Evolutionary conservation across 768 basidiomycete genomes (phyloP), one percentile per base, ranked within the genome.

Genomic region (Hygrophoropsis aurantiaca): DNA sequence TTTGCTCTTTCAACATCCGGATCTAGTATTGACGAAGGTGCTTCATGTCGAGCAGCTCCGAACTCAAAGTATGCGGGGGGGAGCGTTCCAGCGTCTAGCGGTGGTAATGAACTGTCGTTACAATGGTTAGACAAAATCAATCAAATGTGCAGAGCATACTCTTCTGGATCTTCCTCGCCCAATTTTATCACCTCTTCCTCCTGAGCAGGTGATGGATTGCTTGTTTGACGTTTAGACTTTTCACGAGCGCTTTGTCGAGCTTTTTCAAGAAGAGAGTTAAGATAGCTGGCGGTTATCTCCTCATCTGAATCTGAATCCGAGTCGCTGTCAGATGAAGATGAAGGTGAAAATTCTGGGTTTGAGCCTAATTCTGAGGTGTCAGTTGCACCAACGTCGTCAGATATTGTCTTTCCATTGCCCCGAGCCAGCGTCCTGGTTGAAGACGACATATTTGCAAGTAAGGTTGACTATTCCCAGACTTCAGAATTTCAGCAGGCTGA

Each of bases 31-130:
- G 63, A 66, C 4, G 70, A 74, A 5, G 78, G 74, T 3, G 72
- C 71, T 5, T 74, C 72, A 41, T 67, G 66, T 26, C 68, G 69
- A 20, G 64, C 64, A 44, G 70, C 60, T 18, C 73, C 74, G 39
- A 84, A 68, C 27, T 72, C 73, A 46, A 92, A 80, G 62, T 90
- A 90, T 4, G 82, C 73, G 13, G 67, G 61, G 6, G 87, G 86
- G 10, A 88, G 75, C 11, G 61, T 58, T 38, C 85, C 84, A 41
- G 87, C 81, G 58, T 90, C 70, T n/a, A 90, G 67, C 9, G 65
- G 60, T 3, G 89, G 88, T 38, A 90, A 59, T 19, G 74, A 73
- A 53, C 83, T 85, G 54, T n/a, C 21, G 34, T 25, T 37, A 41
- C 42, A 23, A 43, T 42, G 18, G 18, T 21, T 20, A 19, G 40